Base-by-base conservation (phyloP, 108 stramenopile species). In the Mediolabrus comicus region DNA sequence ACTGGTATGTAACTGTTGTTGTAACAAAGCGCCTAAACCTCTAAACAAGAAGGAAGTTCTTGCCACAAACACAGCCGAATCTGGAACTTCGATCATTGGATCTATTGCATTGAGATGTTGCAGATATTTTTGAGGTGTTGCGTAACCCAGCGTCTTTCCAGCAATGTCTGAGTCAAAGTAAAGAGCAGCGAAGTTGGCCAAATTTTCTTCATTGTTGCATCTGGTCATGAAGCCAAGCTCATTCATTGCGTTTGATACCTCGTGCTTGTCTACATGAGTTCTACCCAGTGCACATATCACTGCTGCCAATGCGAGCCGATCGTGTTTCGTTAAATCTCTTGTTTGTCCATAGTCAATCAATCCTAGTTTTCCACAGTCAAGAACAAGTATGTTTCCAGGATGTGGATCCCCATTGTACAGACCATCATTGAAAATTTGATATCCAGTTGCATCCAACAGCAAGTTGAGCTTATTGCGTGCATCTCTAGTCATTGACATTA, bases 341-440 rank as follows among this genome's bases (percentile, higher is more conserved):
- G 83, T 85, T 69, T 87, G 87, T 13, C 90, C 90, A 52, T 85
- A 91, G 65, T 91, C 90, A 65, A 91, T 88, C 55, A 91, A 63
- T 4, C 90, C 90, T 5, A 91, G 51, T 9, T 70, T 62, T 25
- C 87, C 84, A 72, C 81, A 72, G 4, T 63, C 51, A 30, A 88
- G 56, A 29, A 75, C 62, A 6, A 91, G 33, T 53, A 86, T 69
- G 52, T 90, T 90, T 11, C 86, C 85, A 4, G 62, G 53, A 36
- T 70, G 85, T 16, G 83, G 75, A 81, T 88, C 90, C 2, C 87
- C 86, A 65, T 91, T 84, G 53, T 86, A 91, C 6, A 82, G 22
- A 28, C 84, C 84, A 66, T 86, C 65, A 36, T 66, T 30, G 27
- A 88, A 81, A 32, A 91, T 86, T 71, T 91, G 90, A 59, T 91